These are phyloP conservation scores for Trichoderma polysporum DNA, from an alignment of 2,329 filamentous ascomycete genomes.

Conservation along the genomic window DNA sequence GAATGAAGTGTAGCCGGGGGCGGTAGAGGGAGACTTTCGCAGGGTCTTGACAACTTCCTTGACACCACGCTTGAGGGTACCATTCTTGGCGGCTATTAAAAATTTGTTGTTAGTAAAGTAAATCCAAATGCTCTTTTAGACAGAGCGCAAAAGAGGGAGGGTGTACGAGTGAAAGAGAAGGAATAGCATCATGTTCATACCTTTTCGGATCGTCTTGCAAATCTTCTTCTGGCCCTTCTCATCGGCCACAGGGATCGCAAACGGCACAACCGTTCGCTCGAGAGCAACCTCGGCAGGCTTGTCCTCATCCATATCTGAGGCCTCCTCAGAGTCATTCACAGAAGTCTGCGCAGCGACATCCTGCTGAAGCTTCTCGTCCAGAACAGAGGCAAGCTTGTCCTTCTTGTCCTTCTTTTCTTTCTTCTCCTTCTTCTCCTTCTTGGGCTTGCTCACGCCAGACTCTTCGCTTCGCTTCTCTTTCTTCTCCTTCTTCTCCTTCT, in stretches of 20 bases:
- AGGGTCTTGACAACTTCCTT: slow-evolving; percentile 99
- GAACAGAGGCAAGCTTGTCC: slow-evolving; percentile 45
- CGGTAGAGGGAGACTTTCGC: slow-evolving; percentile 78
- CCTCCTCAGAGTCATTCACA: slow-evolving; percentile 42
- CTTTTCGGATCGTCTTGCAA: slow-evolving; percentile 56
- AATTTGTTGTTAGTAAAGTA: not conserved
- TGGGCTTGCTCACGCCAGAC: slow-evolving; percentile 53
- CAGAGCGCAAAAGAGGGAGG: not conserved
- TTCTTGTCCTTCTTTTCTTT: slow-evolving; percentile 75
- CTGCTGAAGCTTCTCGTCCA: slow-evolving; percentile 65
- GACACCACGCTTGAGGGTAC: slow-evolving; percentile 94
- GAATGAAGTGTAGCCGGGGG: slow-evolving; percentile 61
- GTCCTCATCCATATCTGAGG: slow-evolving; percentile 48
- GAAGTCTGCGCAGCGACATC: slow-evolving; percentile 46
- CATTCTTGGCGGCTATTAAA: slow-evolving; percentile 80
- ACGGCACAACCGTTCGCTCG: slow-evolving; percentile 70
- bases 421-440: slow-evolving; percentile 65
- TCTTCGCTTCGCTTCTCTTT: slow-evolving; percentile 59
- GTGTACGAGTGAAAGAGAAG: not conserved
- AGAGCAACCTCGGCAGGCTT: slow-evolving; percentile 43
- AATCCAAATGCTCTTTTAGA: not conserved
- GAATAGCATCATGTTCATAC: slow-evolving; percentile 40
- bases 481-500: slow-evolving; percentile 60
- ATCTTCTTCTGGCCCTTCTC: slow-evolving; percentile 71
- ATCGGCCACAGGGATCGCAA: slow-evolving; percentile 77